phyloP scores from a whole-genome alignment of 169 alveolate genomes.

The Blepharisma undulans region DNA sequence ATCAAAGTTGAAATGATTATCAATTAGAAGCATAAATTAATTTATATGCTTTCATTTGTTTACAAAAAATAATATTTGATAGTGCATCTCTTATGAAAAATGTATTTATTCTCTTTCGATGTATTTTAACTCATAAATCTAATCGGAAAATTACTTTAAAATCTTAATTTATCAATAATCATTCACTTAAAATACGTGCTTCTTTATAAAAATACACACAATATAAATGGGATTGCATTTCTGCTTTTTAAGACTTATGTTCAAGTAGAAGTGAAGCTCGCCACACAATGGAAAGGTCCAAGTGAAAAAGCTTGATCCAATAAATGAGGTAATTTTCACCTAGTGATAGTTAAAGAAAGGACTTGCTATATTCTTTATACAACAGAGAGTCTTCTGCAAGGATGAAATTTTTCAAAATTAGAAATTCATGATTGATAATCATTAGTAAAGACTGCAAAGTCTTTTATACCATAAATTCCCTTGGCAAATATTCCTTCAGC shows the following conservation, averaged over 20 bases:
- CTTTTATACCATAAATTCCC: background rate
- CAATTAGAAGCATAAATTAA: background rate
- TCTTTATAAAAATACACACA: background rate
- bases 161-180: too few relatives aligned
- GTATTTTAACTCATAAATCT: too few relatives aligned
- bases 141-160: too few relatives aligned
- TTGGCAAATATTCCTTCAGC: background rate
- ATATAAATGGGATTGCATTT: background rate
- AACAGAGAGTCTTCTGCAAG: conserved; percentile 38
- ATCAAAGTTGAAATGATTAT: too few relatives aligned
- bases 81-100: too few relatives aligned
- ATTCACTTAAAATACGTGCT: background rate
- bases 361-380: background rate
- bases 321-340: background rate
- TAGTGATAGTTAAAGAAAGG: background rate
- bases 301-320: background rate
- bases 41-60: too few relatives aligned
- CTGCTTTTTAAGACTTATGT: background rate
- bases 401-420: background rate
- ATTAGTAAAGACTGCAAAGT: background rate
- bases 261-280: background rate
- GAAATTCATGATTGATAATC: background rate
- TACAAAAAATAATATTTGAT: too few relatives aligned
- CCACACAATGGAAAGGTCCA: background rate
- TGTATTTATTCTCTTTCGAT: too few relatives aligned